phyloP scores from a whole-genome alignment of 2,329 filamentous ascomycete genomes.

The Cryphonectria parasitica region DNA sequence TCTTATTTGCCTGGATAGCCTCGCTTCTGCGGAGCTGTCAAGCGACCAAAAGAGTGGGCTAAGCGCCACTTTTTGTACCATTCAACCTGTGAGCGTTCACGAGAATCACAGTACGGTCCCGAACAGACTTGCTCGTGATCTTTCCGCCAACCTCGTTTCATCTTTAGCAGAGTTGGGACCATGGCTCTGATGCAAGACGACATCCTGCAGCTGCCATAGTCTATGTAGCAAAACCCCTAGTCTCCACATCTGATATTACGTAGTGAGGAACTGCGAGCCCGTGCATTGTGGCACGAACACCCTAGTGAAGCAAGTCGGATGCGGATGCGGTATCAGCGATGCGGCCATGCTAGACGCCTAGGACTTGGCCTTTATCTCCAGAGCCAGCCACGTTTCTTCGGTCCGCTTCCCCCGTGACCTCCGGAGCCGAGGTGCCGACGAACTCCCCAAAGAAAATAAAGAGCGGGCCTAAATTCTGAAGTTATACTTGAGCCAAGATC shows the following conservation, averaged over 20 bases:
- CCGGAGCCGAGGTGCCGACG: neutral
- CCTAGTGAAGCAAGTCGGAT: neutral
- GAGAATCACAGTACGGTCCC: neutral
- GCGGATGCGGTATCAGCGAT: neutral
- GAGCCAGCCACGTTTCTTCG: neutral
- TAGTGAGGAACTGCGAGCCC: neutral
- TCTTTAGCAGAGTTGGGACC: neutral
- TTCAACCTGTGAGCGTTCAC: neutral
- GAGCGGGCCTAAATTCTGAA: neutral
- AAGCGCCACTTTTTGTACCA: neutral
- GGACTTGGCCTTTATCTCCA: neutral
- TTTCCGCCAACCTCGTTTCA: neutral
- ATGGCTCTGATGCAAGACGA: neutral
- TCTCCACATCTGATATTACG: neutral
- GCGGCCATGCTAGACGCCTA: no score
- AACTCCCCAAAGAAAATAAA: no score
- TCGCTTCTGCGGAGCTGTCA: neutral
- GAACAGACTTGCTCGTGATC: neutral
- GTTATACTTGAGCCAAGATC: neutral
- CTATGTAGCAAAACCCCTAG: neutral
- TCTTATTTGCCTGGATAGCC: neutral
- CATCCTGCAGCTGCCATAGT: neutral
- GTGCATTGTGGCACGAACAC: neutral
- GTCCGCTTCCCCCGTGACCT: neutral
- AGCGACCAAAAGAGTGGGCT: neutral